phyloP scores from a whole-genome alignment of 1,284 basidiomycete genomes.

The Cryptococcus sp. region DNA sequence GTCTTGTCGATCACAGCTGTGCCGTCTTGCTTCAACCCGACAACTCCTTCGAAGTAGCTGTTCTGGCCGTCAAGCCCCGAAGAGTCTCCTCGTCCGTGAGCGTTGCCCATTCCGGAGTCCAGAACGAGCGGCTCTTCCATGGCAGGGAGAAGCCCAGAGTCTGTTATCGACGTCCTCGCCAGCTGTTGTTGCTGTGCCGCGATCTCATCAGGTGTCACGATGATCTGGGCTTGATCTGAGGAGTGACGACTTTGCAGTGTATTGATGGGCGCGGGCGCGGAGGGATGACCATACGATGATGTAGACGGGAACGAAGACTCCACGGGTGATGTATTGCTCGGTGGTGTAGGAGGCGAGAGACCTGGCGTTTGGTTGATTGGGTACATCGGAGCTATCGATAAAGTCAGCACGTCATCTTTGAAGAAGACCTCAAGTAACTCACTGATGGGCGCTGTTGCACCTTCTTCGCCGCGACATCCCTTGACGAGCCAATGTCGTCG shows the following conservation, averaged over 20 bases:
- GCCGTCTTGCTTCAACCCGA: constrained; percentile 31
- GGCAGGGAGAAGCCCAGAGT: constrained; percentile 4
- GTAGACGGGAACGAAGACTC: constrained; percentile 5
- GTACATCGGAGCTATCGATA: constrained; percentile 31
- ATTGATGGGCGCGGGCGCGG: constrained; percentile 39
- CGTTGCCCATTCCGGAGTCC: constrained; percentile 18
- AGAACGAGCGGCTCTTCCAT: constrained; percentile 27
- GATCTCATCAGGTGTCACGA: constrained; percentile 46
- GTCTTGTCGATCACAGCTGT: constrained; percentile 25
- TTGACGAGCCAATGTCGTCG: constrained; percentile 55
- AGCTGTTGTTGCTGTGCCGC: constrained; percentile 23
- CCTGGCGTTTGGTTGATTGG: constrained; percentile 41
- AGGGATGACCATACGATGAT: constrained; percentile 34
- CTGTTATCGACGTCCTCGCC: constrained; percentile 10
- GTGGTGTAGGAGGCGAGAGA: constrained; percentile 41
- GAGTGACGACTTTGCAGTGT: constrained; percentile 37
- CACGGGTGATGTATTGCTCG: constrained; percentile 18
- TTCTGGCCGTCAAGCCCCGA: constrained; percentile 20
- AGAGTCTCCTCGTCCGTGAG: constrained; percentile 9
- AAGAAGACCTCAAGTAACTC: constrained; percentile 7
- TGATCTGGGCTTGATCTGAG: constrained; percentile 40
- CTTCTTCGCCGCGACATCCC: constrained; percentile 52
- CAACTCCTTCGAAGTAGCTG: constrained; percentile 43
- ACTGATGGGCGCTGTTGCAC: constrained; percentile 47
- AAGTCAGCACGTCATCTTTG: no score